Evolutionary conservation across 345 rosid genomes (phyloP).

Genomic region (Salix brachista): DNA sequence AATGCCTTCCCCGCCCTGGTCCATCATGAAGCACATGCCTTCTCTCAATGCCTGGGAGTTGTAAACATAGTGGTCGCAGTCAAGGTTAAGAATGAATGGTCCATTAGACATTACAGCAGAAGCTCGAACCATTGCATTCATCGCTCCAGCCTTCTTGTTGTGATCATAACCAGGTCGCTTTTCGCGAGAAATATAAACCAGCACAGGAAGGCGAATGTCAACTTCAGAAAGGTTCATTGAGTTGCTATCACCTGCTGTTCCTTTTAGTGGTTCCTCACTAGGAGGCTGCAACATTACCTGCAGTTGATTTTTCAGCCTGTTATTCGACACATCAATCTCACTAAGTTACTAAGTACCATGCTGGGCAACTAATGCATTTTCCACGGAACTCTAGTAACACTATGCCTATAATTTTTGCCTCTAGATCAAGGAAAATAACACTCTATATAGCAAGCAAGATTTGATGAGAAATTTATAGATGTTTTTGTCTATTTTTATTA

Average conservation of each 20-base stretch:
- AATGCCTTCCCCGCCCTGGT: constrained; percentile 52
- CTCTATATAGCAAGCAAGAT: background rate
- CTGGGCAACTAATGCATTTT: background rate
- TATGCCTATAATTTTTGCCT: background rate
- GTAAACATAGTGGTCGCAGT: constrained; percentile 75
- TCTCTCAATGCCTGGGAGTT: constrained; percentile 68
- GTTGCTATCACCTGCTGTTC: constrained; percentile 28
- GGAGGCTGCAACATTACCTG: constrained; percentile 84
- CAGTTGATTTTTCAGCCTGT: constrained; percentile 11
- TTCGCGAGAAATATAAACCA: constrained; percentile 77
- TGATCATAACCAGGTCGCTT: constrained; percentile 88
- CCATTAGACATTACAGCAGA: constrained; percentile 89
- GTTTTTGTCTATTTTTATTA: background rate
- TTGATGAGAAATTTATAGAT: background rate
- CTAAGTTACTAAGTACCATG: background rate
- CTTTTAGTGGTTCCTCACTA: constrained; percentile 36
- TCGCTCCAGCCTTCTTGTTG: constrained; percentile 90
- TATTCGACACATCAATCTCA: background rate
- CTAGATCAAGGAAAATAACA: background rate
- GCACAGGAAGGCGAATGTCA: constrained; percentile 74
- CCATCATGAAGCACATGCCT: constrained; percentile 94
- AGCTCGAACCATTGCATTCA: constrained; percentile 80
- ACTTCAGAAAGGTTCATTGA: constrained; percentile 52
- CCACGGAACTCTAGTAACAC: background rate
- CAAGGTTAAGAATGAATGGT: constrained; percentile 80